These are phyloP conservation scores for Hemileccinum impolitum DNA, from an alignment of 768 basidiomycete genomes.

Conservation along the genomic window DNA sequence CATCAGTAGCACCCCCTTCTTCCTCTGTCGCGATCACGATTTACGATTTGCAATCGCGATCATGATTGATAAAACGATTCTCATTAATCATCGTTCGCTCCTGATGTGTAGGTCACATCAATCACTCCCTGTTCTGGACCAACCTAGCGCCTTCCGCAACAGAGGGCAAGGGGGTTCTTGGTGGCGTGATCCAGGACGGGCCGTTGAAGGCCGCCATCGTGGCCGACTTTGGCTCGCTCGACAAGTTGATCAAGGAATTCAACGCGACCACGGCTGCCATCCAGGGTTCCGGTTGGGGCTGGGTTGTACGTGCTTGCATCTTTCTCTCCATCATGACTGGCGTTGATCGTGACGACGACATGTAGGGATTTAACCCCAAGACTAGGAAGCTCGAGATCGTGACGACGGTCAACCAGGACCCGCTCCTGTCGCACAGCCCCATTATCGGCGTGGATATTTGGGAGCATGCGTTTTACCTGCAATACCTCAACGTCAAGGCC, in stretches of 20 bases:
- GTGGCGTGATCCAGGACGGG: constrained; percentile 59
- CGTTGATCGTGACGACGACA: background rate
- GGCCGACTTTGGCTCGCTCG: constrained; percentile 63
- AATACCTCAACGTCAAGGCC: constrained; percentile 93
- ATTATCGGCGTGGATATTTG: constrained; percentile 93
- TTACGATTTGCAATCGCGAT: background rate
- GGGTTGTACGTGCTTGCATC: constrained; percentile 64
- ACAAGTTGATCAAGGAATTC: constrained; percentile 73
- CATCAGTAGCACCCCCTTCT: too few relatives aligned
- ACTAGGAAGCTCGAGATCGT: constrained; percentile 76
- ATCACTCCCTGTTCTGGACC: constrained; percentile 96
- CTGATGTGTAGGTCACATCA: constrained; percentile 62
- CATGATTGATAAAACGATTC: too few relatives aligned
- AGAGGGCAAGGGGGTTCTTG: constrained; percentile 57
- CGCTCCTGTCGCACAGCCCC: constrained; percentile 69
- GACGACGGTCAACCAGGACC: constrained; percentile 97
- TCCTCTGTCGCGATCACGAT: constrained; percentile 13
- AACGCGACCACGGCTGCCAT: constrained; percentile 82
- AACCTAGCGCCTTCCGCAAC: constrained; percentile 70
- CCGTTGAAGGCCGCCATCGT: constrained; percentile 65
- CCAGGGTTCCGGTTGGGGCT: constrained; percentile 96
- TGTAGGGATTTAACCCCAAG: constrained; percentile 64
- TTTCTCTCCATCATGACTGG: background rate
- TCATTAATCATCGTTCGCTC: background rate
- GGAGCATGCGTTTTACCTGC: constrained; percentile 96